These are phyloP conservation scores for Pythium sp. DNA, from an alignment of 352 stramenopile genomes.

Conservation along the genomic window DNA sequence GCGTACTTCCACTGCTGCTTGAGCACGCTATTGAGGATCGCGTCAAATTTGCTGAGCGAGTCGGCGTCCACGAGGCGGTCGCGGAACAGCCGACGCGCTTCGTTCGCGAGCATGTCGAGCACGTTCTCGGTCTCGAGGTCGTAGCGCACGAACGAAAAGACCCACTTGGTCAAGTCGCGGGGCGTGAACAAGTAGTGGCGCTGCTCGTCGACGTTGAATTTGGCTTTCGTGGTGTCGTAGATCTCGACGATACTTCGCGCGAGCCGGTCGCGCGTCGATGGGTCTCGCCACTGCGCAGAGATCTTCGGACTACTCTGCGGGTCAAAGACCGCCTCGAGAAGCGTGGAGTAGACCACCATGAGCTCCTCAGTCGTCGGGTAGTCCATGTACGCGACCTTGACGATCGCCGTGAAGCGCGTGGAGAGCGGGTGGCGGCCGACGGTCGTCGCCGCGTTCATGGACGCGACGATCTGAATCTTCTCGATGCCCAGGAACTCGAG, in stretches of 20 bases:
- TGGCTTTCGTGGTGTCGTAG: conserved; percentile 84
- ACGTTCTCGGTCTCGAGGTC: conserved; percentile 88
- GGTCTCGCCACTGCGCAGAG: conserved; percentile 45
- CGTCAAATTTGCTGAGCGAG: conserved; percentile 76
- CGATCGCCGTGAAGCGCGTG: conserved; percentile 92
- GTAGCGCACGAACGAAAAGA: conserved; percentile 88
- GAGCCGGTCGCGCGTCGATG: conserved; percentile 74
- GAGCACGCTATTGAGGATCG: conserved; percentile 76
- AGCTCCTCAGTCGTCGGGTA: conserved; percentile 91
- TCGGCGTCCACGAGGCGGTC: conserved; percentile 89
- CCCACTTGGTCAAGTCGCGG: conserved; percentile 91
- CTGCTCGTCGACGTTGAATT: conserved; percentile 92
- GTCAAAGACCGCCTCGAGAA: conserved; percentile 81
- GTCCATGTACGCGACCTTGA: conserved; percentile 92
- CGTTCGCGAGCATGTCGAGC: conserved; percentile 89
- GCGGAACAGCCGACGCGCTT: conserved; percentile 86
- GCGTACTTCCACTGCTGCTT: conserved; percentile 85
- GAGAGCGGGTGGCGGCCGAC: conserved; percentile 90
- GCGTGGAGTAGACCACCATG: conserved; percentile 85
- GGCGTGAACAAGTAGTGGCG: conserved; percentile 95
- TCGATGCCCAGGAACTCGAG: conserved; percentile 94
- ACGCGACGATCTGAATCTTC: conserved; percentile 92
- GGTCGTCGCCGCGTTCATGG: conserved; percentile 93
- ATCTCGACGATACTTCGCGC: conserved; percentile 89
- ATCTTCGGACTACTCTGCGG: conserved; percentile 31